These are phyloP conservation scores for Kickxella alabastrina DNA, from an alignment of 192 early-diverging fungal genomes.

Conservation along the genomic window DNA sequence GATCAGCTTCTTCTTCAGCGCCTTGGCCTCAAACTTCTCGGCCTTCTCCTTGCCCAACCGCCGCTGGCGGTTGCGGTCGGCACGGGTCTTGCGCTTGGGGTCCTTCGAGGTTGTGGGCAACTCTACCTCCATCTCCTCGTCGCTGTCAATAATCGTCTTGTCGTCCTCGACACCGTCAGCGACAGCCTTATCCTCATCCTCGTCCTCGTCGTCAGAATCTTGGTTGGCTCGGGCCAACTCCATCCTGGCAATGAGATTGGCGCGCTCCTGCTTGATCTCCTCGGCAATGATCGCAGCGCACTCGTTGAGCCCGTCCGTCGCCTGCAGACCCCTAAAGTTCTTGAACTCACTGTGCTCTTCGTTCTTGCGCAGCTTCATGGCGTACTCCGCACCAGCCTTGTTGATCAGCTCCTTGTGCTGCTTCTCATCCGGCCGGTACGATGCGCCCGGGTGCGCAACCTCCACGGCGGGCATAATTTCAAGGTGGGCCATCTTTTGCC, in stretches of 20 bases:
- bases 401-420: conserved; percentile 72
- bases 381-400: conserved; percentile 59
- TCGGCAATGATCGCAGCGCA: conserved; percentile 20
- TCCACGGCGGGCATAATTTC: conserved; percentile 61
- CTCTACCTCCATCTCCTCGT: too few species aligned
- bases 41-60: conserved; percentile 32
- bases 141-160: background rate
- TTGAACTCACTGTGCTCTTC: conserved; percentile 14
- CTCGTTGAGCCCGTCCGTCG: conserved; percentile 22
- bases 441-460: conserved; percentile 77
- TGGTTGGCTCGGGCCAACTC: conserved; percentile 15
- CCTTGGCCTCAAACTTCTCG: conserved; percentile 38
- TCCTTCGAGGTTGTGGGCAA: too few species aligned
- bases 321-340: conserved; percentile 6
- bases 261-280: conserved; percentile 24
- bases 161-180: conserved; percentile 13
- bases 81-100: conserved; percentile 56
- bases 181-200: conserved; percentile 12
- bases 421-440: conserved; percentile 81
- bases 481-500: conserved; percentile 25
- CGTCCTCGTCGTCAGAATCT: conserved; percentile 13
- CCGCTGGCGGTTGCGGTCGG: conserved; percentile 56
- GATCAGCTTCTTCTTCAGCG: conserved; percentile 45
- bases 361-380: conserved; percentile 31
- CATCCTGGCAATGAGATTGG: conserved; percentile 20